Percentiles rank a stretch among this genome's conserved stretches.
Conservation (phyloP, 2,329 filamentous ascomycete genomes). For the Ophiostoma populinum region DNA sequence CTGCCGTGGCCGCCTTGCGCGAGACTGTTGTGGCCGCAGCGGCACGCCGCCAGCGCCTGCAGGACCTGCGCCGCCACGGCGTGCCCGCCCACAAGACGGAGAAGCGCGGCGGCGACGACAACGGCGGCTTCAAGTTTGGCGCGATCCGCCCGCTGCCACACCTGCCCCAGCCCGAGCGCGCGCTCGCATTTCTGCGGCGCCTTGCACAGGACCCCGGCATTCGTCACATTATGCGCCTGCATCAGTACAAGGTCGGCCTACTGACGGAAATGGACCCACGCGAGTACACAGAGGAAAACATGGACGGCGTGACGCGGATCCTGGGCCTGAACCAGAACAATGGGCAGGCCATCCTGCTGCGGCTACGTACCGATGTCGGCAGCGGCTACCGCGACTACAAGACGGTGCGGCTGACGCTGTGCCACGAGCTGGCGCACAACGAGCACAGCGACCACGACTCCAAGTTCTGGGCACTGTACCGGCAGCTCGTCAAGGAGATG, state of each 20-base stretch:
- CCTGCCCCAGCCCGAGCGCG: slow-evolving; percentile 59
- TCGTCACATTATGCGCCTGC: slow-evolving; percentile 62
- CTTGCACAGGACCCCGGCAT: slow-evolving; percentile 76
- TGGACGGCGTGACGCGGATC: slow-evolving; percentile 57
- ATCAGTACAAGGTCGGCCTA: slow-evolving; percentile 68
- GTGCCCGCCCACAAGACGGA: slow-evolving; percentile 4
- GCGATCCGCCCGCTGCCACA: slow-evolving; percentile 58
- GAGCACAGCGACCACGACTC: slow-evolving; percentile 71
- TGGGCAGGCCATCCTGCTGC: slow-evolving; percentile 79
- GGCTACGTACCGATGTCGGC: slow-evolving; percentile 81
- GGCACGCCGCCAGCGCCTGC: slow-evolving; percentile 3
- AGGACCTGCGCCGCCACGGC: slow-evolving; percentile 4
- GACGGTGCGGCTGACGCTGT: slow-evolving; percentile 78
- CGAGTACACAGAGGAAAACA: slow-evolving; percentile 53
- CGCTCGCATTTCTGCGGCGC: slow-evolving; percentile 53
- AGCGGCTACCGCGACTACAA: slow-evolving; percentile 90
- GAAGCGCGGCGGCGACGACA: slow-evolving; percentile 33
- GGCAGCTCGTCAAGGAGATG: slow-evolving; percentile 76
- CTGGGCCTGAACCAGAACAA: slow-evolving; percentile 75
- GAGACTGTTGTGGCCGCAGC: slow-evolving; percentile 10
- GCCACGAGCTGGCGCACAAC: slow-evolving; percentile 90
- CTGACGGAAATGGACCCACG: slow-evolving; percentile 93
- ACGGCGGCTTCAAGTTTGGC: slow-evolving; percentile 55
- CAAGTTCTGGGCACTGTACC: slow-evolving; percentile 79
- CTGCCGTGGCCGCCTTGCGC: slow-evolving; percentile 14